phyloP scores from a whole-genome alignment of 331 rosid genomes.

The Acacia concinna region DNA sequence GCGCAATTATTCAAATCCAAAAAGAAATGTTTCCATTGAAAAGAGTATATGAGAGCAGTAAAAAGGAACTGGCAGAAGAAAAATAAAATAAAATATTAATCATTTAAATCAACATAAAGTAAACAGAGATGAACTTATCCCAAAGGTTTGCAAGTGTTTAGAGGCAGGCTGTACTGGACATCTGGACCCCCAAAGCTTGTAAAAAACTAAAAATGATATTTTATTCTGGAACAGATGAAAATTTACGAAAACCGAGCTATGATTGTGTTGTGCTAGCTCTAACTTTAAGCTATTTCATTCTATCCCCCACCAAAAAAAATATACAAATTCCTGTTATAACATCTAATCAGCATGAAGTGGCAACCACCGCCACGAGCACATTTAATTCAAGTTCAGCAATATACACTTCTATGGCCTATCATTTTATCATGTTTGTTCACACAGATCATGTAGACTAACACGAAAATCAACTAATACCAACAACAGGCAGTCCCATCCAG shows the following conservation, averaged over 20 bases:
- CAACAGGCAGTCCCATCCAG: not conserved
- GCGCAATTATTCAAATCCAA: not conserved
- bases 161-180: not conserved
- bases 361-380: not conserved
- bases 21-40: not conserved
- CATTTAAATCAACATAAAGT: not conserved
- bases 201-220: too few relatives aligned
- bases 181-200: not conserved
- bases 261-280: not conserved
- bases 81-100: not conserved
- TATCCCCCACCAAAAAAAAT: not conserved
- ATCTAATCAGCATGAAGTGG: not conserved
- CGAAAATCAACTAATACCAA: not conserved
- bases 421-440: not conserved
- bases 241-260: not conserved
- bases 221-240: not conserved
- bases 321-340: not conserved
- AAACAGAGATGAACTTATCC: not conserved
- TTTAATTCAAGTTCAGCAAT: not conserved
- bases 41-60: not conserved
- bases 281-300: not conserved
- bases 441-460: not conserved
- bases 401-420: not conserved
- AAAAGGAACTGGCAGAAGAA: not conserved
- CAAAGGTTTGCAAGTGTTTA: not conserved